Evolutionary conservation across 176 grass and related monocot genomes (phyloP), one percentile per base, ranked within the genome.

Genomic region (Saccharum officinarum): DNA sequence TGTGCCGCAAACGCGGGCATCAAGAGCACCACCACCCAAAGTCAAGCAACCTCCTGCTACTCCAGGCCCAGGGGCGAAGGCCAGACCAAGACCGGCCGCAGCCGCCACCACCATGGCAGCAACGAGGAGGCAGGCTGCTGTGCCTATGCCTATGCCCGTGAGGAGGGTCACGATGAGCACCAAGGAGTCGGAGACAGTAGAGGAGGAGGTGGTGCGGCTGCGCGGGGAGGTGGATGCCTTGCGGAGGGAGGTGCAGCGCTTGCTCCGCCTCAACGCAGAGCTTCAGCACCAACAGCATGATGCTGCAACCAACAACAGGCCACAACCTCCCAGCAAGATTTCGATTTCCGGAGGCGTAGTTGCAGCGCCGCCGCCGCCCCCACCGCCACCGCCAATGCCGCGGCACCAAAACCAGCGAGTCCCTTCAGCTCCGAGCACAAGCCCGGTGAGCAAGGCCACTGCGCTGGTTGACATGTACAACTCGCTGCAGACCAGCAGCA

Each of bases 381-480:
- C 62, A 0, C 62, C 62, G 0, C 25, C 62, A 2, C 25, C 62
- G 1, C 81, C 87, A 8, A 78, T 82, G 1, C 92, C 82, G 3
- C 90, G 68, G 54, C 80, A 82, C 4, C 67, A 63, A 0, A 75
- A 72, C 23, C 80, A 46, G 34, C 87, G n/a, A 67, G 80, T 70
- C 5, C 17, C 73, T 28, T 78, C 49, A 12, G 46, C 72, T 52
- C 26, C 75, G 77, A 89, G 34, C 65, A 6, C 37, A 45, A 86
- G 88, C 84, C 62, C 71, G 20, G 92, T 93, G 37, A 89, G 88
- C 72, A 92, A 94, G 81, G 91, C 96, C 44, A 90, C 85, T 18
- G 85, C 93, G 0, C 62, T 98, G 77, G 81, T 95, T 23, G 89
- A 98, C 80, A 82, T 92, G 55, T 98, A 95, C 89, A 90, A 90